Base-by-base conservation (phyloP, 768 basidiomycete species). In the Tulasnella sp. region DNA sequence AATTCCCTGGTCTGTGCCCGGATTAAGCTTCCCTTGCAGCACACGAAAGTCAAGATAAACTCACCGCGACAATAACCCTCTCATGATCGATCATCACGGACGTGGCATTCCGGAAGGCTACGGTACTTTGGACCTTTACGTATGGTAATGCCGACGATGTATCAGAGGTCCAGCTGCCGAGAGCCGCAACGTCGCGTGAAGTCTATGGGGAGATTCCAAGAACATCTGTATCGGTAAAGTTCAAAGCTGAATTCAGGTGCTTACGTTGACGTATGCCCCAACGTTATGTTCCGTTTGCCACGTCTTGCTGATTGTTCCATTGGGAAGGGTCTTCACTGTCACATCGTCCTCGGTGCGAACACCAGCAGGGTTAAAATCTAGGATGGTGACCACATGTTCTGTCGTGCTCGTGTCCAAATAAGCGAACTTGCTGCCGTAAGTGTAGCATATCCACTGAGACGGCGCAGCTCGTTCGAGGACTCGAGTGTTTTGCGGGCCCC, bases 371-470 rank as follows among this genome's bases (percentile, higher is more conserved):
- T 75, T 61, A 48, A 75, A 75, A 35, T 75, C 74, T 18, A 75
- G 35, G 15, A 75, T 37, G 44, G 37, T 39, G 18, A 75, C 44
- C 46, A 37, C 37, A 26, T 18, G 29, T 23, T 23, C n/a, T 26
- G 18, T 13, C 15, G 16, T 7, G 5, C 6, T 11, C 5, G 15
- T 16, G 23, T 75, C n/a, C 5, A 48, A 35, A 29, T 32, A 39
- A 5, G 55, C 51, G 55, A 75, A 75, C 26, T 48, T 42, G 32
- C 48, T 75, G 23, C 75, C 75, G 55, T 55, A 75, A 35, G 75
- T 40, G 16, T 75, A 75, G 75, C 75, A 75, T 57, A 75, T 75
- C 75, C 75, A 75, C 15, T 67, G 75, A 26, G 75, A 55, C 23
- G 46, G 51, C 20, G 57, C 37, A 5, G 29, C 16, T 32, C 32